These are phyloP conservation scores for Phytophthora tentaculata DNA, from an alignment of 352 stramenopile genomes.

Conservation along the genomic window DNA sequence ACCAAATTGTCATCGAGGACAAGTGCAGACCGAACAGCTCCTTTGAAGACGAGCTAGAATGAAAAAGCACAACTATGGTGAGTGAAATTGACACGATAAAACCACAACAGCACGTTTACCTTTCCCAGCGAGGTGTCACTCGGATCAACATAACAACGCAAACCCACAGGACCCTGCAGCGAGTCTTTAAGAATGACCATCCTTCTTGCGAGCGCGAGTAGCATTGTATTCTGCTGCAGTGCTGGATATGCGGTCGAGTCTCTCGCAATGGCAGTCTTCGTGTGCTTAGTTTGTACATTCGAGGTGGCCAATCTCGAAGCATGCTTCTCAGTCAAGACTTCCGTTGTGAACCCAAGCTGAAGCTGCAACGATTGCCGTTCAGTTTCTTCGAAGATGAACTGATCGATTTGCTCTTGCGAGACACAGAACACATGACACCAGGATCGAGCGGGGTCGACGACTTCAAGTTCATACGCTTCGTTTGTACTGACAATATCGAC, in stretches of 20 bases:
- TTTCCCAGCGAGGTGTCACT: constrained; percentile 50
- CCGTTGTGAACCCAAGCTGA: not conserved
- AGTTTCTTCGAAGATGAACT: constrained; percentile 22
- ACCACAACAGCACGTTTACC: constrained; percentile 23
- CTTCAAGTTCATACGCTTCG: constrained; percentile 37
- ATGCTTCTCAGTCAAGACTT: not conserved
- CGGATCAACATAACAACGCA: constrained; percentile 29
- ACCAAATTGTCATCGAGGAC: not conserved
- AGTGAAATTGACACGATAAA: not conserved
- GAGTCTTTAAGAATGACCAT: constrained; percentile 15
- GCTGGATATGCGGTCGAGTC: constrained; percentile 23
- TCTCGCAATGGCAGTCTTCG: constrained; percentile 8
- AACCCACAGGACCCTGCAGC: not conserved
- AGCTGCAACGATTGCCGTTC: constrained; percentile 21
- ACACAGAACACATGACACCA: constrained; percentile 22
- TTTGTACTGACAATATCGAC: not conserved
- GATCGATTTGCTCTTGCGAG: constrained; percentile 19
- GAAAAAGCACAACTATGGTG: constrained; percentile 1
- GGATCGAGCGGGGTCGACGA: constrained; percentile 23
- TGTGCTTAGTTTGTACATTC: not conserved
- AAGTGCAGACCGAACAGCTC: constrained; percentile 19
- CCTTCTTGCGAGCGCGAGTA: constrained; percentile 26
- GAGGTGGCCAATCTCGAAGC: not conserved
- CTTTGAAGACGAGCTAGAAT: constrained; percentile 49
- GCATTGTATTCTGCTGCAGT: constrained; percentile 16